Evolutionary conservation across 192 early-diverging fungal species (phyloP), one percentile per base, ranked within the genome.

Genomic region (Paraglomus brasilianum): DNA sequence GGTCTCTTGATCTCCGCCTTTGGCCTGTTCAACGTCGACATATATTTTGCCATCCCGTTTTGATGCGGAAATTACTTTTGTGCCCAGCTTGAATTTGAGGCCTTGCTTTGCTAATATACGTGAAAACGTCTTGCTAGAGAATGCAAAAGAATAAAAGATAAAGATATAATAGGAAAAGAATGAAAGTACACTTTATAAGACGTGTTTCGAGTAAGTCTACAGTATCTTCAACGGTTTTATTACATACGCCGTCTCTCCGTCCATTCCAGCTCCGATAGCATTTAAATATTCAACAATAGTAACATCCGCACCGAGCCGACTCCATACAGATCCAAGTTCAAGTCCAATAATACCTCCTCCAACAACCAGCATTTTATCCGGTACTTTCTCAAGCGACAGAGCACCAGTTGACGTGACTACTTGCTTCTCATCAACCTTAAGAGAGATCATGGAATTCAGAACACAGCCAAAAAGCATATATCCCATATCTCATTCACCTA

Each of bases 301-400:
- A 47, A 94, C 92, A 72, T 98, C 90, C 24, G 95, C 82, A 63
- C 97, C 97, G 57, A 98, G 83, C 59, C 97, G 91, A 73, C 85
- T 83, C 97, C 97, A 98, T 59, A 98, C 97, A 9, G 97, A 98
- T 43, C 97, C 97, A 55, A 98, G 85, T 82, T 98, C 97, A 46
- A 98, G 90, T 70, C 97, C 97, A 82, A 98, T 98, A 72, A 98
- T 95, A 83, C 97, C 97, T 64, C 92, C 97, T 71, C 97, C 97
- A 76, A 98, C 97, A 63, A 98, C 95, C 56, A 96, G 87, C 93
- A 98, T 92, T 84, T 95, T 96, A 84, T 97, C 90, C 47, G 97
- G 97, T 30, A 98, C 92, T 76, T 94, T 87, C 73, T 91, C 84
- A 71, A 98, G 85, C 36, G 92, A 89, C 71, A 98, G 87, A 13